Evolutionary conservation across 2,329 filamentous ascomycete genomes (phyloP).

Genomic region (Colletotrichum zoysiae): DNA sequence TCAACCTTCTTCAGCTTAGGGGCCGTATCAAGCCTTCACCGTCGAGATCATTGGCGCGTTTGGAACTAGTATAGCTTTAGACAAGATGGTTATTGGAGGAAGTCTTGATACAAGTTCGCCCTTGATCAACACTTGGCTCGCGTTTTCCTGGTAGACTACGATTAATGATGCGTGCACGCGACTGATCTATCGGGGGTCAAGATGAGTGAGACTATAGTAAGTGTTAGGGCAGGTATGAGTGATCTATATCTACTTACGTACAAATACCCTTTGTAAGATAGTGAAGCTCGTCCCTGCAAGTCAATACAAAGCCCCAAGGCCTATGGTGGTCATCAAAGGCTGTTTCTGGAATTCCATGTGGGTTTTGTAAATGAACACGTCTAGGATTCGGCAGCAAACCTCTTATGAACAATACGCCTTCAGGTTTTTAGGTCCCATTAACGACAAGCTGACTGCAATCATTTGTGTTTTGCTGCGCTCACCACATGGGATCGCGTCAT

Average conservation of each 20-base stretch:
- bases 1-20: too few relatives aligned
- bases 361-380: neutral
- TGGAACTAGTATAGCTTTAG: neutral
- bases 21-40: neutral
- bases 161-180: too few relatives aligned
- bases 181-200: too few relatives aligned
- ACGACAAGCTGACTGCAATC: too few relatives aligned
- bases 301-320: neutral
- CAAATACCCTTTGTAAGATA: neutral
- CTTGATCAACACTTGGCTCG: too few relatives aligned
- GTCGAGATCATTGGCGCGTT: neutral
- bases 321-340: neutral
- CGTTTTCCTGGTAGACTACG: too few relatives aligned
- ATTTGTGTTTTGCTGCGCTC: neutral
- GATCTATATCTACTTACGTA: neutral
- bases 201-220: too few relatives aligned
- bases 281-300: neutral
- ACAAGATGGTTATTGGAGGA: neutral
- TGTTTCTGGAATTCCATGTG: neutral
- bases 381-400: neutral
- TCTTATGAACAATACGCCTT: neutral
- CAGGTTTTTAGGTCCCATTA: neutral
- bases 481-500: neutral
- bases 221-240: too few relatives aligned
- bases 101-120: neutral